Evolutionary conservation across 2,329 filamentous ascomycete genomes (phyloP).

Genomic region (Fusarium sacchari): DNA sequence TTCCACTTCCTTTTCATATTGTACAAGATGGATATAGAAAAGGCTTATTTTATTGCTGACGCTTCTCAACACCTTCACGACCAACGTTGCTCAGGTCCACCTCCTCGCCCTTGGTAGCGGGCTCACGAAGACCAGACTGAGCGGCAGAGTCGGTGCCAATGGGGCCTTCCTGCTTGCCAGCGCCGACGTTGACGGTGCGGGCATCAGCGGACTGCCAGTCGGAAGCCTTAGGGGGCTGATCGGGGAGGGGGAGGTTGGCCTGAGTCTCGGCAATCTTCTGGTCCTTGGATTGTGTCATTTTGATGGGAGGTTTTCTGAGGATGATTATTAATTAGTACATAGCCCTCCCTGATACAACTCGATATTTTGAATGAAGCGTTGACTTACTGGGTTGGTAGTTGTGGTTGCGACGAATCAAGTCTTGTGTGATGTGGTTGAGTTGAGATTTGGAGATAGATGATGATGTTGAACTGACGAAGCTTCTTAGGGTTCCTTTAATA

Average conservation of each 20-base stretch:
- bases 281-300: conserved; percentile 64
- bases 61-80: conserved; percentile 59
- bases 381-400: conserved; percentile 13
- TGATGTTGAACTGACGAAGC: not conserved
- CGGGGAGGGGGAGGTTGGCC: conserved; percentile 81
- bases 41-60: conserved; percentile 24
- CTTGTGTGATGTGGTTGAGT: not conserved
- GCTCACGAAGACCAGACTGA: conserved; percentile 64
- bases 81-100: conserved; percentile 70
- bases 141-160: conserved; percentile 61
- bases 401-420: conserved; percentile 2
- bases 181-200: conserved; percentile 75
- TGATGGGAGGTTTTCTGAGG: not conserved
- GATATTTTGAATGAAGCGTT: not conserved
- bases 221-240: conserved; percentile 78
- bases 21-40: not conserved
- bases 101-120: conserved; percentile 65
- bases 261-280: conserved; percentile 74
- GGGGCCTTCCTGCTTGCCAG: conserved; percentile 64
- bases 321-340: conserved; percentile 2
- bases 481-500: conserved; percentile 19
- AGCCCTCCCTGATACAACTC: not conserved
- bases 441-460: not conserved
- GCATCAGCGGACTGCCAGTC: conserved; percentile 81
- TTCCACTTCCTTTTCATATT: not conserved